Evolutionary conservation across 2,329 filamentous ascomycete species (phyloP).

Genomic region (Neofusicoccum sp.): DNA sequence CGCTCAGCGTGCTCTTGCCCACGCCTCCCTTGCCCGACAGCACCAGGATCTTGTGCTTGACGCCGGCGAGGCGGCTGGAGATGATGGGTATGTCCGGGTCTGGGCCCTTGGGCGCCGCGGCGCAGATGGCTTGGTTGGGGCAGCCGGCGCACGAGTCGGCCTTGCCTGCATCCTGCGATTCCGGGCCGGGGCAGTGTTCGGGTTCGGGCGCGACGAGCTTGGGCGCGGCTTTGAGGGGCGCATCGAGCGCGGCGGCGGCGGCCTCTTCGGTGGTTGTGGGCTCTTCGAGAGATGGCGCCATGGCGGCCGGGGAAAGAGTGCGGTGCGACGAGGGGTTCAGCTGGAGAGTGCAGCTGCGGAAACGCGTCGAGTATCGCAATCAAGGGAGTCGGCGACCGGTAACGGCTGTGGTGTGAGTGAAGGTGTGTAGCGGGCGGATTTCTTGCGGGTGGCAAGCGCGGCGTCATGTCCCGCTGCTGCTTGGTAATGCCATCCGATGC

Average conservation of each 20-base stretch:
- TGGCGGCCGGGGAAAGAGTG: constrained; percentile 34
- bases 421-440: constrained; percentile 10
- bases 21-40: constrained; percentile 95
- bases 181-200: constrained; percentile 92
- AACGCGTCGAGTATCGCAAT: too few species aligned
- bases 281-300: constrained; percentile 81
- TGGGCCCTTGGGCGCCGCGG: constrained; percentile 88
- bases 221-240: constrained; percentile 74
- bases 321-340: too few species aligned
- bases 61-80: constrained; percentile 72
- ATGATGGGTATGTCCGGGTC: constrained; percentile 93
- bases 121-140: constrained; percentile 94
- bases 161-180: constrained; percentile 65
- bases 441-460: constrained; percentile 11
- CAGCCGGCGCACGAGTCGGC: constrained; percentile 88
- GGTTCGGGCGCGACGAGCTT: constrained; percentile 91
- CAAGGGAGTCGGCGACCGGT: not conserved
- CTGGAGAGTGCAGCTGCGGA: too few species aligned
- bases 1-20: constrained; percentile 92
- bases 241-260: constrained; percentile 52
- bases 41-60: constrained; percentile 90
- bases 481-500: constrained; percentile 19
- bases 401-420: constrained; percentile 6
- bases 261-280: constrained; percentile 58
- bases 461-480: constrained; percentile 13